Evolutionary conservation across 2,329 filamentous ascomycete species (phyloP), one percentile per base, ranked within the genome.

Genomic region (Cytospora schulzeri): DNA sequence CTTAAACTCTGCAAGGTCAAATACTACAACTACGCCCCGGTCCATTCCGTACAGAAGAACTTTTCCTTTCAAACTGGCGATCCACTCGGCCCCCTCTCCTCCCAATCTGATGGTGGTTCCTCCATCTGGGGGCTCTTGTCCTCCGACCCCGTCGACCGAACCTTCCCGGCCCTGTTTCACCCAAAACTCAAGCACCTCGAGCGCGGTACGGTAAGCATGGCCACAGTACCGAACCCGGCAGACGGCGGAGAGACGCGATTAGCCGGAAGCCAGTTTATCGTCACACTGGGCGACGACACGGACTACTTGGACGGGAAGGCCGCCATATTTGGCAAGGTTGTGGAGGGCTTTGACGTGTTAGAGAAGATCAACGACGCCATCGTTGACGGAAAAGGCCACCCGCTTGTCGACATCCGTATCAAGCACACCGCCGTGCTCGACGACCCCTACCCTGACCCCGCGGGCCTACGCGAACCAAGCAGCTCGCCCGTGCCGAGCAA

Each of bases 1-100:
- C 82, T 99, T 64, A 98, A 99, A 84, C 91, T 99, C 71, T 97
- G 95, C 87, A 98, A 98, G 80, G 83, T 93, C 78, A 99, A 97
- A 81, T 99, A 98, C 81, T 99, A 97, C 87, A 98, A 98, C 81
- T 98, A 96, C 77, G 89, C 93, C 7, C 95, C 94, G 29, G 81
- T 98, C 62, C 92, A 97, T 79, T 93, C 90, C 70, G 87, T 99
- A 45, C 95, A 97, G 75, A 95, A 94, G 76, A 88, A 92, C 78
- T 98, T 97, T 78, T 96, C 93, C 67, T 97, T 97, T 78, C 94
- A 98, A 78, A 96, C 92, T 35, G 94, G 94, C 75, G 95, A 98
- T 73, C 94, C 94, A 15, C 88, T 98, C 60, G 94, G 95, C 15
- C 94, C 93, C 15, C 86, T 90, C 64, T 91, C 92, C 17, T 81